Percentiles rank a stretch among this genome's conserved stretches.
Conservation (phyloP, 495 filamentous ascomycete genomes). For the Penicillium herquei region DNA sequence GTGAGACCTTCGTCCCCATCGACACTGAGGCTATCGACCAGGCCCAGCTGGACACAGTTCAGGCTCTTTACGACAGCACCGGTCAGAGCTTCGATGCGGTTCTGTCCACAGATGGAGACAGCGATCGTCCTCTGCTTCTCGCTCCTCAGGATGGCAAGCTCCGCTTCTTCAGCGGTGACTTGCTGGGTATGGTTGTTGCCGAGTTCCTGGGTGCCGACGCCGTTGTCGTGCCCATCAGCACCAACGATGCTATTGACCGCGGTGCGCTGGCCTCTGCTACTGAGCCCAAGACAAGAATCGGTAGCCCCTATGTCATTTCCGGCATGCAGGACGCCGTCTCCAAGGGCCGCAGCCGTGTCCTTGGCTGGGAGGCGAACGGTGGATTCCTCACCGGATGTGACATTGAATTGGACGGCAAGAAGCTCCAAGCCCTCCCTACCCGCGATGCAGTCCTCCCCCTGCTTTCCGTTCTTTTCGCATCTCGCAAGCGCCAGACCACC, state of each 20-base stretch:
- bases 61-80: conserved; percentile 13
- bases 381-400: conserved; percentile 31
- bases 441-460: conserved; percentile 27
- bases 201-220: conserved; percentile 23
- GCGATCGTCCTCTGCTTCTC: conserved; percentile 27
- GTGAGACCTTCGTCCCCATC: conserved; percentile 29
- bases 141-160: conserved; percentile 19
- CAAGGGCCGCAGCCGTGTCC: conserved; percentile 18
- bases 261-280: conserved; percentile 14
- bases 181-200: conserved; percentile 26
- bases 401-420: conserved; percentile 17
- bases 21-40: conserved; percentile 32
- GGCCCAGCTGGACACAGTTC: conserved; percentile 22
- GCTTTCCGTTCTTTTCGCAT: conserved; percentile 19
- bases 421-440: conserved; percentile 24
- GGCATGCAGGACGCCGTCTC: conserved; percentile 23
- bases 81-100: conserved; percentile 22
- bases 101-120: conserved; percentile 29
- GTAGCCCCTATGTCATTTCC: conserved; percentile 29
- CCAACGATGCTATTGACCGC: conserved; percentile 28
- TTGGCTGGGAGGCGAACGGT: conserved; percentile 31
- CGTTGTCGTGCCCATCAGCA: conserved; percentile 28
- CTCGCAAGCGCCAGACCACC: conserved; percentile 6
- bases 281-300: conserved; percentile 27
- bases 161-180: conserved; percentile 28